phyloP scores from a whole-genome alignment of 2,329 filamentous ascomycete genomes.

The Talaromyces sp. region DNA sequence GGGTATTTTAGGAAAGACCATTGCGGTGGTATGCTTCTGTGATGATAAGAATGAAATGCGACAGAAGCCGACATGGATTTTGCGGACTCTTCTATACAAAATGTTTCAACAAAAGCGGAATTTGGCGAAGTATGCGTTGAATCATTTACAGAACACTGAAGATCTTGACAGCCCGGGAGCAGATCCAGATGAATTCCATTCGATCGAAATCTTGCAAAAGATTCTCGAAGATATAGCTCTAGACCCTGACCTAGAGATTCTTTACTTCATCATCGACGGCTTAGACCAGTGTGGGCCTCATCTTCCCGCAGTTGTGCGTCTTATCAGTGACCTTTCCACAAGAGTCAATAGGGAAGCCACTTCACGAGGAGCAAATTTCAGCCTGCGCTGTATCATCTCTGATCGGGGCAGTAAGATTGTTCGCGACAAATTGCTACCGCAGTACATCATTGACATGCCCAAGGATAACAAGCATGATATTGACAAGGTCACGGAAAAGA shows the following conservation, averaged over 20 bases:
- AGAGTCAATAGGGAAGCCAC: not conserved
- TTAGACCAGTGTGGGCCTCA: conserved; percentile 2
- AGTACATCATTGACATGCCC: conserved; percentile 1
- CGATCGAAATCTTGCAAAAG: not conserved
- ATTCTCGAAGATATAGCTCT: not conserved
- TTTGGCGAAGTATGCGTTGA: conserved; percentile 2
- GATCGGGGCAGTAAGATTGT: not conserved
- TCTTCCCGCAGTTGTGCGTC: not conserved
- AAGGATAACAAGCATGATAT: conserved; percentile 2
- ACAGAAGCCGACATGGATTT: not conserved
- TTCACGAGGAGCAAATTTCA: not conserved
- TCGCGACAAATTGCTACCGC: not conserved
- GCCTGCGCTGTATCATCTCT: conserved; percentile 4
- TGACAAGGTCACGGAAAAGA: not conserved
- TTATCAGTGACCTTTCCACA: not conserved
- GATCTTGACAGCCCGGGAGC: not conserved
- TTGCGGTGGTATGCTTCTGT: conserved; percentile 1
- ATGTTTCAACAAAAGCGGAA: conserved; percentile 2
- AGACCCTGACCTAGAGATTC: not conserved
- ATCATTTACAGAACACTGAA: not conserved
- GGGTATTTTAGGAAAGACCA: not conserved
- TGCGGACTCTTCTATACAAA: conserved; percentile 4
- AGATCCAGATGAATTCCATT: conserved; percentile 8
- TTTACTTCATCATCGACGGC: conserved; percentile 7
- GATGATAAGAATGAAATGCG: conserved; percentile 2